A percentile compares a stretch with the other conserved stretches of the same genome.
phyloP scores from a whole-genome alignment of 1,284 basidiomycete species.

The Melampsora larici-populina region DNA sequence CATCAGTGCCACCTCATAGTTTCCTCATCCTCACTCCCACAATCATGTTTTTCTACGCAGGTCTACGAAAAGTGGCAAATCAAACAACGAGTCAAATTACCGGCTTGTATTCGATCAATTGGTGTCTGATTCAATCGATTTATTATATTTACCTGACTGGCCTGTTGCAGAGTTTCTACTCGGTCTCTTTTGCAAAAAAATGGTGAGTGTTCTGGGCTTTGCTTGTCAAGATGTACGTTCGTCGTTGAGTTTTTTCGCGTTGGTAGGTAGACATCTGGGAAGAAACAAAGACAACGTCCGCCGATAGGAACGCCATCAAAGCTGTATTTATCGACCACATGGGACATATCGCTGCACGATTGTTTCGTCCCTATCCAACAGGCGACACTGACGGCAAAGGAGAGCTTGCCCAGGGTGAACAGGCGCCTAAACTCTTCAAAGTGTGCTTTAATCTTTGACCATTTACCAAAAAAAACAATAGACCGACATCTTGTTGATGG shows the following conservation, averaged over 20 bases:
- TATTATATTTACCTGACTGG: slow-evolving; percentile 40
- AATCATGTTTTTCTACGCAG: not conserved
- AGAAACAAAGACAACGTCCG: slow-evolving; percentile 12
- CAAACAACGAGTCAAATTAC: slow-evolving; percentile 30
- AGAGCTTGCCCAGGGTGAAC: no score
- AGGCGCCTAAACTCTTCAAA: no score
- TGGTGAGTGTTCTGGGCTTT: slow-evolving; percentile 24
- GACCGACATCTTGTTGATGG: not conserved
- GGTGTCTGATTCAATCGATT: slow-evolving; percentile 29
- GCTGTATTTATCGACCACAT: slow-evolving; percentile 39
- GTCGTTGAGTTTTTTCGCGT: not conserved
- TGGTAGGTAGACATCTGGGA: slow-evolving; percentile 26
- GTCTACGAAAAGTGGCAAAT: slow-evolving; percentile 35
- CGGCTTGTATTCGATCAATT: slow-evolving; percentile 30
- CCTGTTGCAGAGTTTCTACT: slow-evolving; percentile 40
- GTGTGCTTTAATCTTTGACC: not conserved
- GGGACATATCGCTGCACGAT: slow-evolving; percentile 30
- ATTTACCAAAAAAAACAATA: not conserved
- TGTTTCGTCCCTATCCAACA: not conserved
- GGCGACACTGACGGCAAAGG: not conserved
- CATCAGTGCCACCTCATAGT: not conserved
- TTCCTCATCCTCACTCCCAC: not conserved
- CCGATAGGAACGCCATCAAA: slow-evolving; percentile 39
- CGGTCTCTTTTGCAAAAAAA: slow-evolving; percentile 31
- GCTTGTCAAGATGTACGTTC: not conserved